Percentiles rank a stretch among this genome's conserved stretches.
These are phyloP conservation scores for Trapa incisa DNA, from an alignment of 345 rosid species.

Conservation along the genomic window DNA sequence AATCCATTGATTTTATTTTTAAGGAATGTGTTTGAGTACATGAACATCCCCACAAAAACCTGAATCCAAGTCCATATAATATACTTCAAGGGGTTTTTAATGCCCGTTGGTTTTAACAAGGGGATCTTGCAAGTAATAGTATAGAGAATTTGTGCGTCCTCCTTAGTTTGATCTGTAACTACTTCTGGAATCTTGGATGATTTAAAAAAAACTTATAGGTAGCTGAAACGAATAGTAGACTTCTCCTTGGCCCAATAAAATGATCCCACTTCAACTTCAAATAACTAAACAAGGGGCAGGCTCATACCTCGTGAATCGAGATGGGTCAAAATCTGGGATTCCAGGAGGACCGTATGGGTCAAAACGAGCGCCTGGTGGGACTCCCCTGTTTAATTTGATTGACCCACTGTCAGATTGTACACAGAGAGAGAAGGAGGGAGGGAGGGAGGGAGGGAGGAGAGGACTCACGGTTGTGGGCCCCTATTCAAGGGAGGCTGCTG, in stretches of 20 bases:
- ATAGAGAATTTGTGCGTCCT: too few species aligned
- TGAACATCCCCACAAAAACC: too few species aligned
- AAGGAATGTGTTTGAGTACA: too few species aligned
- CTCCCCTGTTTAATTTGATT: conserved; percentile 36
- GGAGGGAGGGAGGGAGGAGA: too few species aligned
- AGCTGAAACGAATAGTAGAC: not conserved
- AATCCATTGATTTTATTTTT: not conserved
- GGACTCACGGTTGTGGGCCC: conserved; percentile 39
- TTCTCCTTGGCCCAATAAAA: not conserved
- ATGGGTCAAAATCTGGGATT: conserved; percentile 75
- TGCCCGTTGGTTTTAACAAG: too few species aligned
- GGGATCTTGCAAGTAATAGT: too few species aligned
- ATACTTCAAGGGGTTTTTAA: too few species aligned
- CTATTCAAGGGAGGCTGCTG: conserved; percentile 29
- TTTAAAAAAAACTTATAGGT: too few species aligned
- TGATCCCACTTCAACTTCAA: not conserved
- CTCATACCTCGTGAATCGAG: conserved; percentile 52
- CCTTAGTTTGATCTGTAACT: too few species aligned
- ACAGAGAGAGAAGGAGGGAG: too few species aligned
- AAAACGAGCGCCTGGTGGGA: conserved; percentile 88
- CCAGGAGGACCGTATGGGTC: conserved; percentile 89
- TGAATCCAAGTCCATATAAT: too few species aligned
- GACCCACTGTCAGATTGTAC: not conserved
- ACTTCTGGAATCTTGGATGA: too few species aligned
- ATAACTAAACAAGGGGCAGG: not conserved